Percentiles rank a stretch among this genome's conserved stretches.
phyloP scores from a whole-genome alignment of 1,284 basidiomycete species.

The Fistulina hepatica region DNA sequence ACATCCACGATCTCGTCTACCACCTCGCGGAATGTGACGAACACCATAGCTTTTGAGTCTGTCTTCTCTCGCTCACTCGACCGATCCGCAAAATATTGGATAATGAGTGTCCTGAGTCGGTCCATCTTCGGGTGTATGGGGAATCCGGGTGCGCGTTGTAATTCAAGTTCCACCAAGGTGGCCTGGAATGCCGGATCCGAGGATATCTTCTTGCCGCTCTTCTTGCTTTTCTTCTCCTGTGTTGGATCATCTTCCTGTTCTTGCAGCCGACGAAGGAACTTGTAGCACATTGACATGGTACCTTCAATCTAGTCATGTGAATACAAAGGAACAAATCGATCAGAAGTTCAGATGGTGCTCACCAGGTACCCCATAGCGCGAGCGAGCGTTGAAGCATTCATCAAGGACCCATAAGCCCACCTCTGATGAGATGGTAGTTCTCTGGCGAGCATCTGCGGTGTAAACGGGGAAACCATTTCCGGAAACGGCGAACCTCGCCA shows the following conservation, averaged over 20 bases:
- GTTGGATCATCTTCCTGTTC: slow-evolving; percentile 23
- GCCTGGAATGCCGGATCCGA: slow-evolving; percentile 50
- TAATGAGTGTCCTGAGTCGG: slow-evolving; percentile 61
- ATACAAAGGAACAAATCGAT: slow-evolving; percentile 1
- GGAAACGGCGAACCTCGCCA: slow-evolving; percentile 27
- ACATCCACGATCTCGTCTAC: slow-evolving; percentile 86
- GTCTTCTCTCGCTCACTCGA: slow-evolving; percentile 37
- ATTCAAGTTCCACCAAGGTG: slow-evolving; percentile 54
- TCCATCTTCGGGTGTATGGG: slow-evolving; percentile 90
- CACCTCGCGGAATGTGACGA: slow-evolving; percentile 80
- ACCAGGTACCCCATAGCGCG: slow-evolving; percentile 78
- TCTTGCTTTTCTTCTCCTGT: slow-evolving; percentile 30
- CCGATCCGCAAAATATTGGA: slow-evolving; percentile 69
- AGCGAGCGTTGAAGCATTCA: slow-evolving; percentile 45
- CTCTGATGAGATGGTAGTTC: slow-evolving; percentile 29
- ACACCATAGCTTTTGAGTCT: slow-evolving; percentile 84
- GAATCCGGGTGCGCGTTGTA: slow-evolving; percentile 38
- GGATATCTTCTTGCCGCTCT: slow-evolving; percentile 34
- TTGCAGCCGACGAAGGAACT: slow-evolving; percentile 29
- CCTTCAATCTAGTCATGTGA: slow-evolving; percentile 56
- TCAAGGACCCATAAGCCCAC: slow-evolving; percentile 34
- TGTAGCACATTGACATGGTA: slow-evolving; percentile 61
- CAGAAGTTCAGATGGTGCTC: slow-evolving; percentile 17
- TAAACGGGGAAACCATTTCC: slow-evolving; percentile 44
- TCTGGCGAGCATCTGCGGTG: slow-evolving; percentile 30